Base-by-base conservation (phyloP, 1,139 yeast species). In the Magnusiomyces paraingens region DNA sequence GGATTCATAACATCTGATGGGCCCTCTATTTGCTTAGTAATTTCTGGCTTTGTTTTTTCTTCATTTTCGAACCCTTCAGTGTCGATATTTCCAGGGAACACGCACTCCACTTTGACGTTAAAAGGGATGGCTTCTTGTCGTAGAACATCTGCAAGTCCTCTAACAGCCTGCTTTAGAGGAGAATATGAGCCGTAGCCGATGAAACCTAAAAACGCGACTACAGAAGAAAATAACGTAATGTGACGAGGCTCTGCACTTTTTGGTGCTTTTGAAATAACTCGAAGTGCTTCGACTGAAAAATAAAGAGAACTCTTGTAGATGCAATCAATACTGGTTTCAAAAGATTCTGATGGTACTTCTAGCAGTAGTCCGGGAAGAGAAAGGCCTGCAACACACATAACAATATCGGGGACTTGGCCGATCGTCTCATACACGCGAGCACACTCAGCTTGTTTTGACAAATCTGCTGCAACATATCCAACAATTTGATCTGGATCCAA, bases 141-240 rank as follows among this genome's bases (percentile, higher is more conserved):
- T 53, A 93, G 70, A 4, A 86, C 75, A 51, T 85, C 85, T 0
- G 91, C 84, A 39, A 94, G 72, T 0, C 95, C 74, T 61, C 87
- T 77, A 11, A 93, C 67, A 0, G 97, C 96, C 0, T 89, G 83
- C 68, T 94, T 94, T 62, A 83, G 70, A 0, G 99, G 99, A 0
- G 93, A 93, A 66, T 94, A 94, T 62, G 89, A 93, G 0, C 82
- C 76, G 67, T 94, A 94, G 0, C 99, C 99, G 50, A 90, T 86
- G 64, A 93, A 84, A 2, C 97, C 89, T 72, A 81, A 91, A 61
- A 85, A 81, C 1, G 95, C 89, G 2, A 85, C 82, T 5, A 84
- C 86, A 1, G 96, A 88, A 0, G 96, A 86, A 62, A 90, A 82
- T 44, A 88, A 74, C 3, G 93, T 77, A 5, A 94, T 69, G 62